Evolutionary conservation across 2,329 filamentous ascomycete species (phyloP).

Genomic region (Penicillium italicum): DNA sequence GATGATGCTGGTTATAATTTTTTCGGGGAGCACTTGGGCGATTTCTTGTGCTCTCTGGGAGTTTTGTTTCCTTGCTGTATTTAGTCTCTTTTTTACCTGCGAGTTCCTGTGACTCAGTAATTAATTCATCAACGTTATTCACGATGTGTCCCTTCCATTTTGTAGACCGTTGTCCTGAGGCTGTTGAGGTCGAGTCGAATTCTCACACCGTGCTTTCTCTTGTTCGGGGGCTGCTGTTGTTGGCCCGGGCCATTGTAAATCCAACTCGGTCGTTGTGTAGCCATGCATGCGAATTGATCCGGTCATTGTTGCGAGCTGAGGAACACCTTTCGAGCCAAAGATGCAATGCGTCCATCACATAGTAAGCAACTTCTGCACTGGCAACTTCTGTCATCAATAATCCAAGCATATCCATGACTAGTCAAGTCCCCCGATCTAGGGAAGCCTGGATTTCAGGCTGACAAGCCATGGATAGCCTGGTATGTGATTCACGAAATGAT

Average conservation of each 20-base stretch:
- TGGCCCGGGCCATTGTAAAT: not conserved
- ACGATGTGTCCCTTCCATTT: not conserved
- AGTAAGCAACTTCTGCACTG: not conserved
- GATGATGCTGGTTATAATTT: slow-evolving; percentile 5
- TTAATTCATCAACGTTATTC: slow-evolving; percentile 11
- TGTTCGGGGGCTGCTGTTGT: not conserved
- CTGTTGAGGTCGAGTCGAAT: not conserved
- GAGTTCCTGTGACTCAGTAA: slow-evolving; percentile 7
- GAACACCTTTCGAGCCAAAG: not conserved
- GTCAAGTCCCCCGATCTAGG: not conserved
- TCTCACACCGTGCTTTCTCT: not conserved
- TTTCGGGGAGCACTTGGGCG: not conserved
- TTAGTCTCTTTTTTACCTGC: slow-evolving; percentile 11
- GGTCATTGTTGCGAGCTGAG: not conserved
- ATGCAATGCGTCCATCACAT: not conserved
- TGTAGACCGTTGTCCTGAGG: not conserved
- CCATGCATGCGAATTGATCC: not conserved
- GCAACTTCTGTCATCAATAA: not conserved
- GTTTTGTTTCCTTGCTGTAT: slow-evolving; percentile 12
- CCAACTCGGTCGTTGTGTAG: not conserved
- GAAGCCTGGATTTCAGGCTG: no score
- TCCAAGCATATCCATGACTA: not conserved
- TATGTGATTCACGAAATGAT: not conserved
- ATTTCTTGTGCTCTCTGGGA: not conserved
- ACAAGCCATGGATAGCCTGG: not conserved